Evolutionary conservation across 331 rosid species (phyloP), one percentile per base, ranked within the genome.

Genomic region (Erythrophleum ivorense): DNA sequence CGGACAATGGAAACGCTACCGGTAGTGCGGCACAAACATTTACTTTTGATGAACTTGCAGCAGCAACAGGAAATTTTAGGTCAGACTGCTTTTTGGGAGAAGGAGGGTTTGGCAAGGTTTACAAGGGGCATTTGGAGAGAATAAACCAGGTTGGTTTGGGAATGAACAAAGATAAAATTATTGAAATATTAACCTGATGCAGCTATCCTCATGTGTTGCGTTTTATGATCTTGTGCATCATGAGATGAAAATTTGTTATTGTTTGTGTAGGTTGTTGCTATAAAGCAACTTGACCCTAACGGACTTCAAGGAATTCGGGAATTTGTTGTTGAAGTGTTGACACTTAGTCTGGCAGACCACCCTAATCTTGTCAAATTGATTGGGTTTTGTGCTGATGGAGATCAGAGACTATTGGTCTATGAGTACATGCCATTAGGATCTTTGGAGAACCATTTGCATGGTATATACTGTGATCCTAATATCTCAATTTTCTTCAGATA

Each of bases 91-190:
- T 85, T 82, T 50, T 95, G 67, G 98, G 98, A 7, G 93, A 87
- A 78, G 98, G 98, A 73, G 97, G 98, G n/a, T 95, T 95, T 66
- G 98, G 98, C 71, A 89, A 88, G 78, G 98, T 95, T 82, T 91
- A 82, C 89, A 89, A 71, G 85, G 98, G 92, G 34, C 24, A 76
- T 80, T 71, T 95, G 76, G 74, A 74, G 52, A 81, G 57, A 78
- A 67, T 84, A 69, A 55, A 91, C 43, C 87, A 95, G 98, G 98
- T 92, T 86, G 21, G 90, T 85, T 71, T 29, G 48, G 9, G 43
- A 46, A 3, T 19, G 41, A 9, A 9, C 12, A 1, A 73, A 15
- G 49, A 10, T 11, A 2, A 16, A 63, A 10, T 41, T 38, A 58
- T 13, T 58, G 64, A 19, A 58, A 21, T 58, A 3, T 21, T 21